phyloP scores from a whole-genome alignment of 176 grass and related monocot species.

The sorghum (Sorghum bicolor) region DNA sequence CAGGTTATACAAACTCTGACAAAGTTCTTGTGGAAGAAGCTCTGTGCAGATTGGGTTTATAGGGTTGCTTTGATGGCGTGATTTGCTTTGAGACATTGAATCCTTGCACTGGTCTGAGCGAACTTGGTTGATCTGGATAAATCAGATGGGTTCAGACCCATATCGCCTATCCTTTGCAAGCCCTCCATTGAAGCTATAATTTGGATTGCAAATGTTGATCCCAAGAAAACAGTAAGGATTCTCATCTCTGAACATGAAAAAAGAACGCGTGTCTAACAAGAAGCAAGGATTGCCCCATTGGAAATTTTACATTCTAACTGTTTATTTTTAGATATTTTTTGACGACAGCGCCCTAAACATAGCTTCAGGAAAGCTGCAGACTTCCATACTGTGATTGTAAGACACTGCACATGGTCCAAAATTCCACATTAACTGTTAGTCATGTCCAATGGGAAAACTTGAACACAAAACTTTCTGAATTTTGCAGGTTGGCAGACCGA shows the following conservation, averaged over 20 bases:
- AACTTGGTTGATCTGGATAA: neutral
- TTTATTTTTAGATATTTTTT: constrained; percentile 49
- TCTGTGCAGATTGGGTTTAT: constrained; percentile 40
- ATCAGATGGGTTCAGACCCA: constrained; percentile 15
- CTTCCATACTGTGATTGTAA: constrained; percentile 68
- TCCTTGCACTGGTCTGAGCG: no score
- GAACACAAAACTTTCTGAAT: neutral
- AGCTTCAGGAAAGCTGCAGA: constrained; percentile 55
- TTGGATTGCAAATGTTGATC: constrained; percentile 46
- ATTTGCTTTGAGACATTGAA: no score
- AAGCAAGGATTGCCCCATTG: neutral
- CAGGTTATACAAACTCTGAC: constrained; percentile 72
- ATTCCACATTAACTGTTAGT: neutral
- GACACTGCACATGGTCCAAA: neutral
- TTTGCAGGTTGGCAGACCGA: constrained; percentile 52
- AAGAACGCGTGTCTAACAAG: neutral
- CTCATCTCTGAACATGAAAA: neutral
- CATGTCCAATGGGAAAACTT: neutral
- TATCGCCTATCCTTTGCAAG: constrained; percentile 55
- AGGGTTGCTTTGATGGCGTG: no score
- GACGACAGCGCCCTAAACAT: constrained; percentile 60
- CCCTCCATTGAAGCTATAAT: constrained; percentile 55
- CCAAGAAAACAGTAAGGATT: constrained; percentile 42
- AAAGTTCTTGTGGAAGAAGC: constrained; percentile 47
- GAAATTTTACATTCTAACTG: neutral